A percentile compares a stretch with the other conserved stretches of the same genome.
phyloP scores from a whole-genome alignment of 768 basidiomycete species.

The Amanita rubescens region DNA sequence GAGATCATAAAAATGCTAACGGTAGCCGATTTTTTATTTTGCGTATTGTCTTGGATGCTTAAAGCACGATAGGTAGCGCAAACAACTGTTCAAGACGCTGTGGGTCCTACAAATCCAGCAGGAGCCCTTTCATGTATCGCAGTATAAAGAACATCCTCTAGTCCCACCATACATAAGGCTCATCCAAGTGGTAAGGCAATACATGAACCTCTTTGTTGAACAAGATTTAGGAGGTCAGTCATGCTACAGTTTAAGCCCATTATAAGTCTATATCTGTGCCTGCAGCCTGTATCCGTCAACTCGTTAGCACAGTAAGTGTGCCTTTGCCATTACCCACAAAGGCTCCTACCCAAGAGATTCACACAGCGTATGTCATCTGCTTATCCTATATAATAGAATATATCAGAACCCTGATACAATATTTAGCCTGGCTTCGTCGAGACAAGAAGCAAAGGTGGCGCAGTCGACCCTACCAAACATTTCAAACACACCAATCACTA shows the following conservation, averaged over 20 bases:
- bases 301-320: not conserved
- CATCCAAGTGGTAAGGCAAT: constrained; percentile 23
- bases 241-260: not conserved
- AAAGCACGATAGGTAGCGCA: constrained; percentile 29
- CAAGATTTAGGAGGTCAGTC: constrained; percentile 24
- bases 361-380: not conserved
- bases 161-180: constrained; percentile 27
- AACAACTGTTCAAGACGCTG: constrained; percentile 24
- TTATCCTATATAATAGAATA: not conserved
- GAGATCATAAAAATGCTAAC: constrained; percentile 45
- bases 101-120: constrained; percentile 15
- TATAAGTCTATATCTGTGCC: not conserved
- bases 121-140: constrained; percentile 24
- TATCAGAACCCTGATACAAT: not conserved
- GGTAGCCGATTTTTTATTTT: constrained; percentile 21
- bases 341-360: not conserved
- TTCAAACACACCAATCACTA: not conserved
- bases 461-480: not conserved
- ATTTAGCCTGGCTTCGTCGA: not conserved
- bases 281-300: not conserved
- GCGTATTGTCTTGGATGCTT: not conserved
- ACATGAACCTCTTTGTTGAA: constrained; percentile 25
- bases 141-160: constrained; percentile 25
- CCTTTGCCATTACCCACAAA: not conserved
- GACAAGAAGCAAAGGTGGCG: not conserved